These are phyloP conservation scores for Aureobasidium namibiae DNA, from an alignment of 2,329 filamentous ascomycete genomes.

Conservation along the genomic window DNA sequence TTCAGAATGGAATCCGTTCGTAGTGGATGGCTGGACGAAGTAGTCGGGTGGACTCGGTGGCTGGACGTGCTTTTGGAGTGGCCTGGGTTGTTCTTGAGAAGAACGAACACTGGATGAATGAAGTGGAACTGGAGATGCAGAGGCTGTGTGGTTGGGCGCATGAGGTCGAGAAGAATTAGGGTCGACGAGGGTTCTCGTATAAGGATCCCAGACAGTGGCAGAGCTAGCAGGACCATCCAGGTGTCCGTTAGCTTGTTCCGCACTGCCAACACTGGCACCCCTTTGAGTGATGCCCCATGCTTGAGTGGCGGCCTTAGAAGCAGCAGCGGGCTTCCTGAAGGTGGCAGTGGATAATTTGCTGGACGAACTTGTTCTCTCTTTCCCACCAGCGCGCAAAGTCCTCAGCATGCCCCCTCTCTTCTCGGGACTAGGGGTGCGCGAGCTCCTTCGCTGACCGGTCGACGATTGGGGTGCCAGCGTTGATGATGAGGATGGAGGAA, in stretches of 20 bases:
- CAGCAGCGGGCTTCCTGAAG: conserved; percentile 43
- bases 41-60: conserved; percentile 17
- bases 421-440: conserved; percentile 54
- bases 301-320: conserved; percentile 54
- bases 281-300: conserved; percentile 44
- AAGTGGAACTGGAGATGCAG: conserved; percentile 4
- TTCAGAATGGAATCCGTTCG: conserved; percentile 3
- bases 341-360: conserved; percentile 36
- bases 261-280: conserved; percentile 16
- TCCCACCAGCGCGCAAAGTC: conserved; percentile 42
- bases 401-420: conserved; percentile 52
- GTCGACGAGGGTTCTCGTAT: conserved; percentile 25
- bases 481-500: conserved; percentile 19
- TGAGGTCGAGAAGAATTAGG: not conserved
- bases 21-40: conserved; percentile 4
- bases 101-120: not conserved
- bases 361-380: conserved; percentile 48
- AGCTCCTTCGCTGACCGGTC: conserved; percentile 34
- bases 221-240: conserved; percentile 3
- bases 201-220: conserved; percentile 25
- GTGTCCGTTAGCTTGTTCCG: conserved; percentile 14
- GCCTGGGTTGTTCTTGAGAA: not conserved
- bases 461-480: conserved; percentile 28
- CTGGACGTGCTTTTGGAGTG: conserved; percentile 15
- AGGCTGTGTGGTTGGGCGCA: not conserved